Base-by-base conservation (phyloP, 2,329 filamentous ascomycete species). In the Claviceps capensis region DNA sequence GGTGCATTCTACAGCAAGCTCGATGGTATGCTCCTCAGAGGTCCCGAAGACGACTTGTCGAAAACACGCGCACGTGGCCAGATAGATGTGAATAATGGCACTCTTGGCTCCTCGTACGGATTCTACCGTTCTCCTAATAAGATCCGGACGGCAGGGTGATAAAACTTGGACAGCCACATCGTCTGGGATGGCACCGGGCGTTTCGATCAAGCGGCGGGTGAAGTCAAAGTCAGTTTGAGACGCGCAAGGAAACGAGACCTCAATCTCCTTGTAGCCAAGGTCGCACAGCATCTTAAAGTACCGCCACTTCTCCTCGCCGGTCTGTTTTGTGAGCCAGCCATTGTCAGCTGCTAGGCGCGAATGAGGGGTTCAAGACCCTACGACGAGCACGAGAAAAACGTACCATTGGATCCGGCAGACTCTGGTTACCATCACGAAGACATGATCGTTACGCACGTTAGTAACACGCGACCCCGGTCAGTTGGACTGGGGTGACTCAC, bases 171-270 rank as follows among this genome's bases (percentile, higher is more conserved):
- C 75, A 75, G 79, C 90, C 52, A 96, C 89, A 68, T 96, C 90
- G 64, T 93, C 88, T 51, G 90, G 89, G 8, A 90, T 80, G 14
- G 82, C 77, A 42, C 86, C 88, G 11, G 87, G 86, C 1, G 88
- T 95, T 62, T 94, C 84, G 57, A 96, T 81, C 59, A 97, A 74
- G 62, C 84, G 82, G 59, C 88, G 79, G 42, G 89, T 95, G 65
- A 97, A 97, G 73, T 95, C 88, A 73, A 90, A 97, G 72, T 97
- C 93, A 63, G 86, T 95, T 65, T 95, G 85, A 41, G 89, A 95
- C 14, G 91, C 89, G 0, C 89, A 95, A 48, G 91, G 91, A 71
- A 95, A 97, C 4, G 90, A 93, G 19, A 96, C 85, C 67, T 97
- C 91, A 58, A 97, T 96, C 71, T 97, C 91, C 72, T 96, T 97